Percentiles rank a stretch among this genome's conserved stretches.
Evolutionary conservation across 139 green algal species (phyloP).

Genomic region (Monoraphidium neglectum): DNA sequence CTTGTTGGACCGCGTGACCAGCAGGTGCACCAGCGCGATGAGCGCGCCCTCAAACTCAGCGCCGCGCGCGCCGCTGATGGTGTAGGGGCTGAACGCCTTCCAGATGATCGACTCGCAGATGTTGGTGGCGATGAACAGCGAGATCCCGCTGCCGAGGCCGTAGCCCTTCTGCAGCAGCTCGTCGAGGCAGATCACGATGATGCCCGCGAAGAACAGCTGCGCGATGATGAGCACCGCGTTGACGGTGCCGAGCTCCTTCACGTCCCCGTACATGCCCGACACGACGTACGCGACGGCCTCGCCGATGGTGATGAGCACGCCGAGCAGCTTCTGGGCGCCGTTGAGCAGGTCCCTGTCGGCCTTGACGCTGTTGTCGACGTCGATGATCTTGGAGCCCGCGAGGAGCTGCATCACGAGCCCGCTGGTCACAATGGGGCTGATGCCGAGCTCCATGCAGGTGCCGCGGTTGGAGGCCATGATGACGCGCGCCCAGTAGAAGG

Average conservation of each 20-base stretch:
- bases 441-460: conserved; percentile 98
- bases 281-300: conserved; percentile 99
- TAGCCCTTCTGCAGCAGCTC: conserved; percentile 98
- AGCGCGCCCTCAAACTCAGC: conserved; percentile 98
- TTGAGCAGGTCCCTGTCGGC: conserved; percentile 94
- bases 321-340: conserved; percentile 96
- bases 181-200: conserved; percentile 99
- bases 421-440: conserved; percentile 96
- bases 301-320: conserved; percentile 98
- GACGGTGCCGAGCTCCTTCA: conserved; percentile 87
- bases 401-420: conserved; percentile 98
- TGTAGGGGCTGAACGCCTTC: conserved; percentile 96
- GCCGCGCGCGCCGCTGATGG: conserved; percentile 79
- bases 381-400: conserved; percentile 96
- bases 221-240: conserved; percentile 97
- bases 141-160: conserved; percentile 97
- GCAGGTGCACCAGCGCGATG: conserved; percentile 96
- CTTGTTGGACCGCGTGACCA: conserved; percentile 95
- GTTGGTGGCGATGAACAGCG: conserved; percentile 99
- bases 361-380: conserved; percentile 98
- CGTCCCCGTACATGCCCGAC: conserved; percentile 98
- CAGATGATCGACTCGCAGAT: conserved; percentile 99
- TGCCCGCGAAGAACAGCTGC: conserved; percentile 96
- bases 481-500: conserved; percentile 98
- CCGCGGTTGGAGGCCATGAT: conserved; percentile 98